These are phyloP conservation scores for Hydrangea macrophylla DNA, from an alignment of 148 eudicot genomes.

Conservation along the genomic window DNA sequence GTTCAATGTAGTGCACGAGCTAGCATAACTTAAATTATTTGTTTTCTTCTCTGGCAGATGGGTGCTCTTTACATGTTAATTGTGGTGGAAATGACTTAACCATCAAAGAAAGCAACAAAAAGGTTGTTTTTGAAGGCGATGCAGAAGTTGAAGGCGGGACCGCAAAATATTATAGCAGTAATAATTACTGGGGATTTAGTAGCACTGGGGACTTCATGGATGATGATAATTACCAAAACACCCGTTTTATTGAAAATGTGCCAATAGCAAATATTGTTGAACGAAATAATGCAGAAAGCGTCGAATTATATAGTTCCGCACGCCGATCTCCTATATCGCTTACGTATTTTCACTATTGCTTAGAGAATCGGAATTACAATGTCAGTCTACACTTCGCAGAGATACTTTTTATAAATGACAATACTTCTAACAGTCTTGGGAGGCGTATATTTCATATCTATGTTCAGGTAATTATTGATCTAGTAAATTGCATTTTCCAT, in stretches of 20 bases:
- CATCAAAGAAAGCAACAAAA: conserved; percentile 26
- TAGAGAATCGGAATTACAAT: conserved; percentile 60
- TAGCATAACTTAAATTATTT: not conserved
- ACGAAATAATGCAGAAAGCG: too few species aligned
- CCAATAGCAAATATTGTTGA: conserved; percentile 22
- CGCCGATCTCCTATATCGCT: conserved; percentile 63
- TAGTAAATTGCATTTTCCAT: not conserved
- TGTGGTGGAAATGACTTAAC: conserved; percentile 60
- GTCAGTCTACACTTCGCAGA: conserved; percentile 75
- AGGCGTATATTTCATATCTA: conserved; percentile 69
- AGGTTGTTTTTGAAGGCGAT: conserved; percentile 62
- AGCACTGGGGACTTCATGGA: conserved; percentile 78
- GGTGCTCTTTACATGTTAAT: conserved; percentile 64
- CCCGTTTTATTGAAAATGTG: conserved; percentile 19
- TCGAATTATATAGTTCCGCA: conserved; percentile 44
- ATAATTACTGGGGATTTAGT: conserved; percentile 65
- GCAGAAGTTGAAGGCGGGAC: conserved; percentile 45
- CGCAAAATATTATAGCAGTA: conserved; percentile 35
- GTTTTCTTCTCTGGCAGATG: conserved; percentile 38
- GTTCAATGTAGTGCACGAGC: not conserved
- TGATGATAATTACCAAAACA: conserved; percentile 36
- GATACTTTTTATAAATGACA: conserved; percentile 49
- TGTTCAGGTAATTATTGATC: conserved; percentile 54
- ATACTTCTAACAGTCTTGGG: conserved; percentile 58
- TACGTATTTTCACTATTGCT: conserved; percentile 66